phyloP scores from a whole-genome alignment of 169 alveolate species.

The Plasmodium chabaudi region DNA sequence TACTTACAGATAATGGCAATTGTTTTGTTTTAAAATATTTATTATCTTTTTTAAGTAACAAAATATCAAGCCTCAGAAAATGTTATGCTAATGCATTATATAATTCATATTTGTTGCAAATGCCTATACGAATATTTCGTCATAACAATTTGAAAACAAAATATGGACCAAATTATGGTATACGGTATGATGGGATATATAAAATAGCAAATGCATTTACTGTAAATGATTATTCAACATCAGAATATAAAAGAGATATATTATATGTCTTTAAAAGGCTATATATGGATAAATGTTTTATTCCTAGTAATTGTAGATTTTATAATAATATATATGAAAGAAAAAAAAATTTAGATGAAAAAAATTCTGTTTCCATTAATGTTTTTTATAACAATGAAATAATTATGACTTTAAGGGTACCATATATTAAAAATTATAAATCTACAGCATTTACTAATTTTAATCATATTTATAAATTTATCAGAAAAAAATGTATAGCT shows the following conservation, averaged over 20 bases:
- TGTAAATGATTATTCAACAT: conserved; percentile 50
- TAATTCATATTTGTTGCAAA: conserved; percentile 49
- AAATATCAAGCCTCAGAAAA: conserved; percentile 54
- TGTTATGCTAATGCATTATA: conserved; percentile 70
- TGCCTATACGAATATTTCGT: conserved; percentile 57
- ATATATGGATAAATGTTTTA: conserved; percentile 67
- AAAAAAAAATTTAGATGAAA: conserved; percentile 42
- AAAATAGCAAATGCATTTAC: conserved; percentile 62
- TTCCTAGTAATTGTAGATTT: conserved; percentile 23
- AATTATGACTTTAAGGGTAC: conserved; percentile 43
- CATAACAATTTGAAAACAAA: conserved; percentile 47
- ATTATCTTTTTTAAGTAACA: conserved; percentile 40
- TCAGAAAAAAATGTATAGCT: conserved; percentile 27
- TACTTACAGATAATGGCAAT: conserved; percentile 60
- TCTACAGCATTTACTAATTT: conserved; percentile 58
- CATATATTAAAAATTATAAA: conserved; percentile 62
- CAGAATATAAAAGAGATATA: conserved; percentile 59
- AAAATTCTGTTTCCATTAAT: conserved; percentile 52
- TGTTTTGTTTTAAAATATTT: conserved; percentile 48
- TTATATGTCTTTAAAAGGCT: conserved; percentile 57
- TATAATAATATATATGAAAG: conserved; percentile 29
- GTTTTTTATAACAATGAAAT: conserved; percentile 36
- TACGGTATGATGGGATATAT: conserved; percentile 60
- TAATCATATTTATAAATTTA: conserved; percentile 54
- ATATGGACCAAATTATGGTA: conserved; percentile 68